Conservation (phyloP, 2,329 filamentous ascomycete species). For the Trichoderma cornu-damae region DNA sequence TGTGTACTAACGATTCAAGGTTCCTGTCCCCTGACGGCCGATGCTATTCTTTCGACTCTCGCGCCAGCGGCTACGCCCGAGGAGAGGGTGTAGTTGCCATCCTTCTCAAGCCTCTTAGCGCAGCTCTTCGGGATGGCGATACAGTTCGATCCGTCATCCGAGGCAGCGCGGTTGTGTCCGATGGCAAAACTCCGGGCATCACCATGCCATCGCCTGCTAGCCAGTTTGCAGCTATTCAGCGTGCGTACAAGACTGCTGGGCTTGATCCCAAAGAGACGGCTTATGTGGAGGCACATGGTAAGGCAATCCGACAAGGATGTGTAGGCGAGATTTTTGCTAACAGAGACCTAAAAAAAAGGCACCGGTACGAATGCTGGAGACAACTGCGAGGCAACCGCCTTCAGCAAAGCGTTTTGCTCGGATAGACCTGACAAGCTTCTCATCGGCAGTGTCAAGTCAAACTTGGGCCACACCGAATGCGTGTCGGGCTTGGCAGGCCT, state of each 20-base stretch:
- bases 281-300: conserved; percentile 18
- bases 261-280: conserved; percentile 16
- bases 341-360: background rate
- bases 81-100: conserved; percentile 46
- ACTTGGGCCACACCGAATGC: conserved; percentile 18
- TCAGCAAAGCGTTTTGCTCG: conserved; percentile 9
- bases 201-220: conserved; percentile 15
- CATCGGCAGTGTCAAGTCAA: conserved; percentile 15
- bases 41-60: conserved; percentile 18
- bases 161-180: conserved; percentile 13
- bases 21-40: conserved; percentile 16
- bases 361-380: conserved; percentile 19
- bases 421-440: conserved; percentile 9
- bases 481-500: conserved; percentile 16
- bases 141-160: conserved; percentile 19
- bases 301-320: background rate
- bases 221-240: conserved; percentile 10
- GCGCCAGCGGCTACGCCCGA: conserved; percentile 43
- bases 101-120: conserved; percentile 41
- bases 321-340: background rate
- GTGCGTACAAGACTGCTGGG: conserved; percentile 12
- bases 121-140: conserved; percentile 35
- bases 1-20: background rate
- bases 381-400: conserved; percentile 11
- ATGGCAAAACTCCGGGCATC: conserved; percentile 19